phyloP scores from a whole-genome alignment of 495 filamentous ascomycete genomes.

The Neurospora discreta region DNA sequence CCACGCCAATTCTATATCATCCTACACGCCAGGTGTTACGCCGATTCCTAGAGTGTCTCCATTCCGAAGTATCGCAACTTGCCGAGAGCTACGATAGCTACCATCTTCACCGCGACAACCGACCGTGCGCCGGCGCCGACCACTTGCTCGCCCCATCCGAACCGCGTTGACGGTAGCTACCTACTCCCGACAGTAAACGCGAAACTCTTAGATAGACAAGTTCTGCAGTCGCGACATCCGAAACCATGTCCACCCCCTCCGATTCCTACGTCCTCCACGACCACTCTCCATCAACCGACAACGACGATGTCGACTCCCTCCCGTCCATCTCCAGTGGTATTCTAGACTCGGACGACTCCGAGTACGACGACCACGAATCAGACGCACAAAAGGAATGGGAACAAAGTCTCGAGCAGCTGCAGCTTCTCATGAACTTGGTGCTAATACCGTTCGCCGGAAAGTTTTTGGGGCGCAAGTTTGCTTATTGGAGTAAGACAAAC shows the following conservation, averaged over 20 bases:
- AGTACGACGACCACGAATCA: slow-evolving; percentile 48
- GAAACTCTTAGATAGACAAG: background rate
- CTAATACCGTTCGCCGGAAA: slow-evolving; percentile 87
- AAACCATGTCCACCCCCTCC: slow-evolving; percentile 17
- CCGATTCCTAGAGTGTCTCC: background rate
- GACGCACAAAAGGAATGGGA: slow-evolving; percentile 93
- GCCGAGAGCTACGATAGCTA: background rate
- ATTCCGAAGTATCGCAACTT: background rate
- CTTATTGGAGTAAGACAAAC: slow-evolving; percentile 76
- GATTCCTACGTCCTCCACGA: slow-evolving; percentile 36
- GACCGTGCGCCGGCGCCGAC: background rate
- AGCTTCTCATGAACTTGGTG: slow-evolving; percentile 87
- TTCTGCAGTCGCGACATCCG: background rate
- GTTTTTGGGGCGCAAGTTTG: slow-evolving; percentile 84
- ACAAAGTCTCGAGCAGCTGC: slow-evolving; percentile 81
- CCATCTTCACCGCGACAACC: background rate
- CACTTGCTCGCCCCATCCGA: background rate
- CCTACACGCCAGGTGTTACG: background rate
- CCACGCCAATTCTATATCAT: background rate
- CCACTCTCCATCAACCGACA: slow-evolving; percentile 28
- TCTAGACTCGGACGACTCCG: slow-evolving; percentile 32
- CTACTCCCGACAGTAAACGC: background rate
- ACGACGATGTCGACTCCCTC: slow-evolving; percentile 64
- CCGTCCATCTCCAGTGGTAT: slow-evolving; percentile 58
- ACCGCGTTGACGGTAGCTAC: background rate